These are phyloP conservation scores for Coniophora puteana DNA, from an alignment of 1,284 basidiomycete species.

Conservation along the genomic window DNA sequence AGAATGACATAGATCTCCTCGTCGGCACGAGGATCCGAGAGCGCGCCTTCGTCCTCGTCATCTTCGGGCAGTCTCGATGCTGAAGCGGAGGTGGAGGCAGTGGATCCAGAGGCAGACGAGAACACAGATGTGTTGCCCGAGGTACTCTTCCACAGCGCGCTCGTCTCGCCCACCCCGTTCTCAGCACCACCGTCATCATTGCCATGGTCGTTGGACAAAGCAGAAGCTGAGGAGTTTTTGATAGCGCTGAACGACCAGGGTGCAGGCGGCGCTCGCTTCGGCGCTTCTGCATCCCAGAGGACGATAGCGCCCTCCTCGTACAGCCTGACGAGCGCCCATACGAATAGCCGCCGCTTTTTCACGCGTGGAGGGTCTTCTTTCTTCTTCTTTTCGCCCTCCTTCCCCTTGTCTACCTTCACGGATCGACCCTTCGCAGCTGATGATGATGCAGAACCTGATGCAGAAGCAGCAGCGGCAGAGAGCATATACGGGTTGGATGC, in stretches of 20 bases:
- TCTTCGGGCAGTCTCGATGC: conserved; percentile 13
- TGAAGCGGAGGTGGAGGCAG: conserved; percentile 1
- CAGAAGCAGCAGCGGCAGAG: too few species aligned
- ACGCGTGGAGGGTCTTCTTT: conserved; percentile 14
- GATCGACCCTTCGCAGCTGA: too few species aligned
- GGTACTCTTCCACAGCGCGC: conserved; percentile 40
- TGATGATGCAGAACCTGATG: too few species aligned
- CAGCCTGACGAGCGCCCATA: conserved; percentile 56
- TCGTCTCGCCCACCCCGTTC: conserved; percentile 14
- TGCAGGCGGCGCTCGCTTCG: conserved; percentile 14
- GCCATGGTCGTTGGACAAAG: not conserved
- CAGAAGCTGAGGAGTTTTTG: too few species aligned
- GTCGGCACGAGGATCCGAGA: conserved; percentile 55
- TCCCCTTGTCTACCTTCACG: too few species aligned
- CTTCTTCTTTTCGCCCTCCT: conserved; percentile 9
- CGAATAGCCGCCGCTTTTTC: conserved; percentile 63
- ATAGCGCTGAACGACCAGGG: not conserved
- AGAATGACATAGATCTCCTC: conserved; percentile 68
- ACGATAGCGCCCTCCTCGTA: conserved; percentile 65
- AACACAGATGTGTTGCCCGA: conserved; percentile 22
- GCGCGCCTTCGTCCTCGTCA: conserved; percentile 37
- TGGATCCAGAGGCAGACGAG: conserved; percentile 1
- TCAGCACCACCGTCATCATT: not conserved
- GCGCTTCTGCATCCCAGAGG: conserved; percentile 57
- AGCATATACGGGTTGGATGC: not conserved